Evolutionary conservation across 1,284 basidiomycete species (phyloP).

Genomic region (Sanghuangporus baumii): DNA sequence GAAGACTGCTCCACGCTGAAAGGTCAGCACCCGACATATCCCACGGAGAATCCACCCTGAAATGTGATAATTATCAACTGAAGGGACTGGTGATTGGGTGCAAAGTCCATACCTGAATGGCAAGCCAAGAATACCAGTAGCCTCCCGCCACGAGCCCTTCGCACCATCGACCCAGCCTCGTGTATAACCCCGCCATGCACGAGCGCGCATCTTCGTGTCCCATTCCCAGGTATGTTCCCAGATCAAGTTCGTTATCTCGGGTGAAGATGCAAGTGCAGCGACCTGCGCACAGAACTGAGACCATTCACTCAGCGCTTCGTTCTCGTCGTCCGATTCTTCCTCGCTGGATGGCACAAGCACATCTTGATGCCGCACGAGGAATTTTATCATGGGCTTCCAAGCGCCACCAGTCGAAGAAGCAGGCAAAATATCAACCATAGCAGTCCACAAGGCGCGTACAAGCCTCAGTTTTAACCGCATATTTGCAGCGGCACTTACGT

Average conservation of each 20-base stretch:
- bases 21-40: constrained; percentile 50
- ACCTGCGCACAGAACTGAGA: constrained; percentile 52
- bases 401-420: constrained; percentile 34
- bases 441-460: constrained; percentile 50
- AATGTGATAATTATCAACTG: constrained; percentile 6
- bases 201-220: constrained; percentile 34
- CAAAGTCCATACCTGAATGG: constrained; percentile 49
- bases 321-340: constrained; percentile 13
- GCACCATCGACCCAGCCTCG: constrained; percentile 44
- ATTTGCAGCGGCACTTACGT: constrained; percentile 30
- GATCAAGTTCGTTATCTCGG: constrained; percentile 14
- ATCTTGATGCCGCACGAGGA: constrained; percentile 43
- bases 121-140: constrained; percentile 47
- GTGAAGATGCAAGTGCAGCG: constrained; percentile 25
- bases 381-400: constrained; percentile 40
- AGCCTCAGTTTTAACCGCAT: constrained; percentile 44
- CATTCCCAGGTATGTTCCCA: constrained; percentile 28
- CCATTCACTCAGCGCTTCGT: constrained; percentile 44
- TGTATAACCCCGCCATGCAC: constrained; percentile 45
- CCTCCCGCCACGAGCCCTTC: constrained; percentile 44
- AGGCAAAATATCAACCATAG: constrained; percentile 39
- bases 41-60: constrained; percentile 45
- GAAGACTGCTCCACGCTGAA: constrained; percentile 50
- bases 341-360: constrained; percentile 42
- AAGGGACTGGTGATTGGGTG: neutral